Percentiles rank a stretch among this genome's conserved stretches.
These are phyloP conservation scores for Pholiota adiposa DNA, from an alignment of 1,284 basidiomycete species.

Conservation along the genomic window DNA sequence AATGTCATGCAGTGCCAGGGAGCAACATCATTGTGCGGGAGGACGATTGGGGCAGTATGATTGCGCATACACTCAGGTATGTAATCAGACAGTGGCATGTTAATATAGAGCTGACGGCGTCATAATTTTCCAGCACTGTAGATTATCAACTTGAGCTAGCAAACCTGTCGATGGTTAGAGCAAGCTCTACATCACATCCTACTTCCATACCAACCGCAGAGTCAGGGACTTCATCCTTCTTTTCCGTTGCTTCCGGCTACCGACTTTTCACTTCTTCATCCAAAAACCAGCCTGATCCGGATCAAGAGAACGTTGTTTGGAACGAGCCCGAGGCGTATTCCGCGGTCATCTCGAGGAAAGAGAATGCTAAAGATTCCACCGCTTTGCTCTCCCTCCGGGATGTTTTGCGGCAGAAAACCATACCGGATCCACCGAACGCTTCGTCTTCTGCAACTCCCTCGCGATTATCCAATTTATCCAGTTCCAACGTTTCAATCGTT, in stretches of 20 bases:
- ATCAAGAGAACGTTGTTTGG: conserved; percentile 61
- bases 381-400: conserved; percentile 62
- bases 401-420: conserved; percentile 57
- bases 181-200: conserved; percentile 27
- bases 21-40: conserved; percentile 71
- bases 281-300: conserved; percentile 53
- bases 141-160: conserved; percentile 67
- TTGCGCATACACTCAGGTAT: conserved; percentile 72
- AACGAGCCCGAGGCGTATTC: conserved; percentile 63
- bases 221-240: conserved; percentile 46
- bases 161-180: conserved; percentile 42
- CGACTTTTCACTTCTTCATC: conserved; percentile 48
- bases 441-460: conserved; percentile 28
- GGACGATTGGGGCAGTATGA: conserved; percentile 76
- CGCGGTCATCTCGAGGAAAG: conserved; percentile 62
- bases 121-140: conserved; percentile 44
- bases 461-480: conserved; percentile 29
- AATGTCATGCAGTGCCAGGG: conserved; percentile 68
- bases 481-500: conserved; percentile 22
- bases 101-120: background rate
- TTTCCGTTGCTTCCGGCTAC: conserved; percentile 49
- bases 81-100: too few species aligned
- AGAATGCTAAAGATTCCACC: conserved; percentile 62
- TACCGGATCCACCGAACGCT: conserved; percentile 23
- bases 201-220: conserved; percentile 29